Base-by-base conservation (phyloP, 2,329 filamentous ascomycete genomes). In the Fusarium sp. region DNA sequence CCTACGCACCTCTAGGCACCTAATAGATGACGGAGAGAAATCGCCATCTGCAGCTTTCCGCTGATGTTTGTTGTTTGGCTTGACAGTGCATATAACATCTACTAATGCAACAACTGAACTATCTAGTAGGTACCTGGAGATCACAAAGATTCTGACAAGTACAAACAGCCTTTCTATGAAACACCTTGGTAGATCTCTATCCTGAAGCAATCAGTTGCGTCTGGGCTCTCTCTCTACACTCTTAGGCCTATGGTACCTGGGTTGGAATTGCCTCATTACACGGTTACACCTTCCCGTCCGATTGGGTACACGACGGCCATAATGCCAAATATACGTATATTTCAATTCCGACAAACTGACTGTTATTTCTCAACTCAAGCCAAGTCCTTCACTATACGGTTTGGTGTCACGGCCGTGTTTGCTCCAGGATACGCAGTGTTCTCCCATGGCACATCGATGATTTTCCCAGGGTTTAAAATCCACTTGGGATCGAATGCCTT, bases 381-480 rank as follows among this genome's bases (percentile, higher is more conserved):
- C 32, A 56, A 57, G 54, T 51, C 27, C 49, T 53, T 73, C 32
- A 59, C 67, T 47, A 61, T 56, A 20, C 64, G 53, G 47, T 71
- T 67, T 16, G 76, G 75, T 27, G 73, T 73, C 68, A 78, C 76
- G 6, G 71, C 70, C 27, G 38, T 65, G 51, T 70, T 62, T 3
- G 62, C 58, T 18, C 58, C 65, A 25, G 43, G 65, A 62, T 74
- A 71, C 29, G 71, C 55, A 29, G 71, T 63, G 27, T 74, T 72
- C 67, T 75, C 58, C 79, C 78, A 78, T n/a, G 84, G 84, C 20
- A 88, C 82, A 71, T 97, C 92, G 80, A 97, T 94, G 69, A 97
- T 95, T 83, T 97, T 97, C 2, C 94, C 94, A 0, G 94, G 94
- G 73, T 97, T 97, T 88, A 97, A 88, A 60, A 97, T 88, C 92